These are phyloP conservation scores for Tulasnella sp. DNA, from an alignment of 768 basidiomycete genomes.

Conservation along the genomic window DNA sequence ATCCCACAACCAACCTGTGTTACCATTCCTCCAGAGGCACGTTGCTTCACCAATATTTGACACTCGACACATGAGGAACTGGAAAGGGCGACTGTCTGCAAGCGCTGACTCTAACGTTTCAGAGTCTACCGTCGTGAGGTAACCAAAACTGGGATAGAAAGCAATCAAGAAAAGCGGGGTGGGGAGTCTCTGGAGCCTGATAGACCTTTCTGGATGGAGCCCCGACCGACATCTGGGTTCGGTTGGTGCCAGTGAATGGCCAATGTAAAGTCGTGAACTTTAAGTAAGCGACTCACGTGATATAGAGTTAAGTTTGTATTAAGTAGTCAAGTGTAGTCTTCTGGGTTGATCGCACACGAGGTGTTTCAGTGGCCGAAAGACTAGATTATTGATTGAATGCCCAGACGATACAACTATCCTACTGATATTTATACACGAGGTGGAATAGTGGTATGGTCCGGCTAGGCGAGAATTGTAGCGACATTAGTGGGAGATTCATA, in stretches of 20 bases:
- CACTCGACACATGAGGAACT: not conserved
- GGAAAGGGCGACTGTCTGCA: not conserved
- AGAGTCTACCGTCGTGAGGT: not conserved
- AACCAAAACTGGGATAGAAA: not conserved
- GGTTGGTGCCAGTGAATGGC: not conserved
- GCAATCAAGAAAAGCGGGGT: not conserved
- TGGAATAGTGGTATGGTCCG: no score
- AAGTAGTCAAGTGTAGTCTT: no score
- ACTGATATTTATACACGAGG: no score
- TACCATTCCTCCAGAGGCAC: not conserved
- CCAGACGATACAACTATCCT: no score
- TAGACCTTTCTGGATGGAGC: not conserved
- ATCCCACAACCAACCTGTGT: not conserved
- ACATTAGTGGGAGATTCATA: no score
- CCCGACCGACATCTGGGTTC: not conserved
- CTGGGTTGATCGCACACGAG: no score
- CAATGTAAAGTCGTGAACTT: no score
- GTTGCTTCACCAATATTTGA: not conserved
- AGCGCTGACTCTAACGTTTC: not conserved
- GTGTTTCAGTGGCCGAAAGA: no score
- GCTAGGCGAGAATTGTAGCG: no score
- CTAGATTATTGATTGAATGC: no score
- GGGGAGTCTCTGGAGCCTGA: not conserved
- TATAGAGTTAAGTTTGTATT: no score
- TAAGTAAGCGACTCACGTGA: no score